Evolutionary conservation across 2,329 filamentous ascomycete genomes (phyloP).

Genomic region (Cladobotryum mycophilum): DNA sequence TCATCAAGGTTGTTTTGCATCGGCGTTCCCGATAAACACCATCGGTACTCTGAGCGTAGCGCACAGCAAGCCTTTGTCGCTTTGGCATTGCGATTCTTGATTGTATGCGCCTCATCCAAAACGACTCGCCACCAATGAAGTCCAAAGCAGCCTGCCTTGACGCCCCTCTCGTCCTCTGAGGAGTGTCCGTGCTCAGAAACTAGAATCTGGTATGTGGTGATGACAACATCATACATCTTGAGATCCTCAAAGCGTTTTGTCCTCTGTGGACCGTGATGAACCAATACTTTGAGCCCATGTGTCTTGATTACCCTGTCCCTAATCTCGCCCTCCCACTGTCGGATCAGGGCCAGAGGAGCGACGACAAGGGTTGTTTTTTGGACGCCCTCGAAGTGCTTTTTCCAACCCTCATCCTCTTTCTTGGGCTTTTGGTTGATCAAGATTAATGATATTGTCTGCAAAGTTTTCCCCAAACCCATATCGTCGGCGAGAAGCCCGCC

Average conservation of each 20-base stretch:
- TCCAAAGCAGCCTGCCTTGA: constrained; percentile 80
- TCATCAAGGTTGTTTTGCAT: constrained; percentile 99
- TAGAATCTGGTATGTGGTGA: constrained; percentile 94
- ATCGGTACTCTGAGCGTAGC: constrained; percentile 78
- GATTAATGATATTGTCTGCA: constrained; percentile 87
- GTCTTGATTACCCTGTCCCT: constrained; percentile 67
- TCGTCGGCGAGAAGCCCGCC: constrained; percentile 95
- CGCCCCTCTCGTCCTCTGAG: constrained; percentile 51
- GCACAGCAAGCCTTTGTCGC: constrained; percentile 88
- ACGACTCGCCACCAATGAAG: constrained; percentile 94
- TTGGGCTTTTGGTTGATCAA: constrained; percentile 69
- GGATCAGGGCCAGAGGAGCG: constrained; percentile 86
- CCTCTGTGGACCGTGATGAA: constrained; percentile 84
- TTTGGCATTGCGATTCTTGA: constrained; percentile 97
- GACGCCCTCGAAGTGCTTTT: constrained; percentile 61
- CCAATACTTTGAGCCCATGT: constrained; percentile 70
- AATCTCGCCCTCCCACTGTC: constrained; percentile 95
- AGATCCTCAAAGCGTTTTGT: constrained; percentile 74
- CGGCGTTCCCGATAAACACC: constrained; percentile 93
- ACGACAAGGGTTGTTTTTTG: constrained; percentile 84
- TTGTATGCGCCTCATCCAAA: constrained; percentile 92
- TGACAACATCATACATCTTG: constrained; percentile 84
- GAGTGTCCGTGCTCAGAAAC: constrained; percentile 80
- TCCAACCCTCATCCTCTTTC: constrained; percentile 52
- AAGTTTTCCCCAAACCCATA: constrained; percentile 94